phyloP scores from a whole-genome alignment of 1,284 basidiomycete genomes.

The Trichosporon sp. region DNA sequence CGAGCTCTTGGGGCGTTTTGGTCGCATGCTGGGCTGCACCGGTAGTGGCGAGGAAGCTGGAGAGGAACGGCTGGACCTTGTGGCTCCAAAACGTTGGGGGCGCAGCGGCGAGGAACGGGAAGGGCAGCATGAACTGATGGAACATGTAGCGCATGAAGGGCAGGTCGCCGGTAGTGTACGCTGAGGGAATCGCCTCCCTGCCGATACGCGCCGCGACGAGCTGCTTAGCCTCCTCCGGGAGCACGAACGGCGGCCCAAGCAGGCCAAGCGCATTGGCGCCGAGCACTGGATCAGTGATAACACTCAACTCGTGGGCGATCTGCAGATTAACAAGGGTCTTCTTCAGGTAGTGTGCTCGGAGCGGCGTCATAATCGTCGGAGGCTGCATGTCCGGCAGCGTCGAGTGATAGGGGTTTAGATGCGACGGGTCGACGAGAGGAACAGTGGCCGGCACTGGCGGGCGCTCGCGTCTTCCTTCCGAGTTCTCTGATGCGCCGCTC shows the following conservation, averaged over 20 bases:
- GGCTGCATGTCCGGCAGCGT: constrained; percentile 41
- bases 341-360: constrained; percentile 93
- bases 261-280: constrained; percentile 77
- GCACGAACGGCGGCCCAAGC: constrained; percentile 80
- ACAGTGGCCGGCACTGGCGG: constrained; percentile 28
- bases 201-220: constrained; percentile 56
- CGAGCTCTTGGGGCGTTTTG: constrained; percentile 50
- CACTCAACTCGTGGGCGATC: constrained; percentile 72
- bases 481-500: constrained; percentile 1
- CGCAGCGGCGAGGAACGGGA: constrained; percentile 85
- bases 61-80: constrained; percentile 89
- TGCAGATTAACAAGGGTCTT: constrained; percentile 88
- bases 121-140: constrained; percentile 85
- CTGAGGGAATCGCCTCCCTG: constrained; percentile 29
- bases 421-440: constrained; percentile 35
- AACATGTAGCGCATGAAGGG: constrained; percentile 87
- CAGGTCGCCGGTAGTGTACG: constrained; percentile 61
- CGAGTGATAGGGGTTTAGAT: constrained; percentile 47
- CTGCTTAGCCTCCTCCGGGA: constrained; percentile 61
- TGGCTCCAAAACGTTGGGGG: constrained; percentile 85
- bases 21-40: constrained; percentile 51
- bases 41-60: constrained; percentile 70
- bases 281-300: constrained; percentile 63
- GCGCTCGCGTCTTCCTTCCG: constrained; percentile 20
- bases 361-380: constrained; percentile 66